Base-by-base conservation (phyloP, 1,139 yeast genomes). In the Lodderomyces margitis region DNA sequence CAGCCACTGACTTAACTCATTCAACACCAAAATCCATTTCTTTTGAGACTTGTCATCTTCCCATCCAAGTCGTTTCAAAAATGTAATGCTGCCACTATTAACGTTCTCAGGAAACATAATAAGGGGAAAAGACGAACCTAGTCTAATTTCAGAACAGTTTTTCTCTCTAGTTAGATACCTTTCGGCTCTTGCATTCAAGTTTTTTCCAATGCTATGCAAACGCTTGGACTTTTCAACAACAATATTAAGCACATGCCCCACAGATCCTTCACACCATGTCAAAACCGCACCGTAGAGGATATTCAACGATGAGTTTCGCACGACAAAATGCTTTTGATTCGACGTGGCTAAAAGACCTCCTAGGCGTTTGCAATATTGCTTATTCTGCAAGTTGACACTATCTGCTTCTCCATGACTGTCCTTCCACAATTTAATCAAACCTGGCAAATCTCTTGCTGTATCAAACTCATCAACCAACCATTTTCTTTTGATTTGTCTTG, bases 401-500 rank as follows among this genome's bases (percentile, higher is more conserved):
- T 34, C 49, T 35, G 46, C 41, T 34, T 31, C 49, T 1, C 37
- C 37, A 27, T 37, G 37, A 15, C 56, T 58, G 24, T 46, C 48
- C 37, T 62, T 64, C 61, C 72, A 59, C 39, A 81, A 59, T 20
- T 66, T 64, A 15, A 70, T 63, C 32, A 81, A 62, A 19, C 79
- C 73, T 10, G 68, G 57, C 68, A 79, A 69, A 53, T 81, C 86
- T 36, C 84, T 62, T 12, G 64, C 64, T 33, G 74, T 53, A 45
- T 75, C 72, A 54, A 79, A 75, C 46, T 72, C 78, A 50, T 81
- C 87, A 15, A 80, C 86, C 35, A 81, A 65, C 87, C 87, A 81
- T 44, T 73, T 57, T 46, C 80, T 64, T 45, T 66, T 67, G 3
- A 74, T 67, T 6, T 57, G 40, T 37, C 31, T 30, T 10, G 11